These are phyloP conservation scores for Saccharomyces jurei DNA, from an alignment of 805 yeast species.

Conservation along the genomic window DNA sequence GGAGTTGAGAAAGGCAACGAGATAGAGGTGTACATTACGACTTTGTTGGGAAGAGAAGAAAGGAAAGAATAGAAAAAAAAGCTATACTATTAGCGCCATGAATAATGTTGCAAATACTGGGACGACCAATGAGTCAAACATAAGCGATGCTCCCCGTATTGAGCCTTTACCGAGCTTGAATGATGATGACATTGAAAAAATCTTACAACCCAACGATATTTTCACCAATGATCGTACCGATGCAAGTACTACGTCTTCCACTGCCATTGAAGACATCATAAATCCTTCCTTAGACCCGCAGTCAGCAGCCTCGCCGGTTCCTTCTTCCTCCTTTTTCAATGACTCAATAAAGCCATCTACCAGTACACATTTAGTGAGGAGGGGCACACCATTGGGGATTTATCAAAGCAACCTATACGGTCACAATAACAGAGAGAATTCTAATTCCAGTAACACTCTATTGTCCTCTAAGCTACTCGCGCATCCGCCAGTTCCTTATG, in stretches of 20 bases:
- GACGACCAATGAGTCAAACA: not conserved
- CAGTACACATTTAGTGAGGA: slow-evolving; percentile 11
- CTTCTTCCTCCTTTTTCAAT: not conserved
- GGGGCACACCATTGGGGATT: slow-evolving; percentile 11
- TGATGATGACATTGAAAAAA: slow-evolving; percentile 24
- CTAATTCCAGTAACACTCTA: not conserved
- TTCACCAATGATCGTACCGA: slow-evolving; percentile 4
- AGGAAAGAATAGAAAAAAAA: not conserved
- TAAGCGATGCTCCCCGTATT: not conserved
- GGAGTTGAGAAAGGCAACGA: not conserved
- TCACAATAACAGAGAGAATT: not conserved
- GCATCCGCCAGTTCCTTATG: slow-evolving; percentile 5
- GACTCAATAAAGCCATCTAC: not conserved
- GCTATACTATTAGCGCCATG: not conserved
- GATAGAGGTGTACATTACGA: not conserved
- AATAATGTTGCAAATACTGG: not conserved
- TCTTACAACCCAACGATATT: slow-evolving; percentile 13
- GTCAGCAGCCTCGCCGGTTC: slow-evolving; percentile 7
- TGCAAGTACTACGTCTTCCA: slow-evolving; percentile 1
- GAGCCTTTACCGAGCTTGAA: slow-evolving; percentile 11
- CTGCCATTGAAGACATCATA: slow-evolving; percentile 24
- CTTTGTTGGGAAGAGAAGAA: not conserved
- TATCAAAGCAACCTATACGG: slow-evolving; percentile 2
- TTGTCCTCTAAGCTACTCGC: slow-evolving; percentile 9
- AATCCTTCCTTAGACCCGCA: slow-evolving; percentile 22